Conservation (phyloP, 192 early-diverging fungal species). For the Coemansia sp. region DNA sequence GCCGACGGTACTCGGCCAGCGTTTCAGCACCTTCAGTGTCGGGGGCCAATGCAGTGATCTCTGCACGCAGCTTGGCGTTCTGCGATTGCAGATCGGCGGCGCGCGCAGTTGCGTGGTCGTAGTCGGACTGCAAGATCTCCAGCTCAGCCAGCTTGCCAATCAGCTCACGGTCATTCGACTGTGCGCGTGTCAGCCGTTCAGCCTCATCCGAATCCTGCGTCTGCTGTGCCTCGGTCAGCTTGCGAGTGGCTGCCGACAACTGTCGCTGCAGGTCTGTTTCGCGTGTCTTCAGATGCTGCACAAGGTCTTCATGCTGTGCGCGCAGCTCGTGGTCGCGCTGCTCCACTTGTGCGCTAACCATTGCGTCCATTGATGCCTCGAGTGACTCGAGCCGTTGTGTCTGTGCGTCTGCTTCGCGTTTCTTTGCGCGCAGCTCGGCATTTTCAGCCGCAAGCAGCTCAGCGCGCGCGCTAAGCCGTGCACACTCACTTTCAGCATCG, state of each 20-base stretch:
- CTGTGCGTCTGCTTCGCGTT: conserved; percentile 15
- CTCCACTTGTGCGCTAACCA: conserved; percentile 63
- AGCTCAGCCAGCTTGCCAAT: conserved; percentile 78
- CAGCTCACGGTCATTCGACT: conserved; percentile 74
- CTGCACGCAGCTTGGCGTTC: conserved; percentile 57
- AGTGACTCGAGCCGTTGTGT: conserved; percentile 3
- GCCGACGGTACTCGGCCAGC: conserved; percentile 42
- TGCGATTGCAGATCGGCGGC: conserved; percentile 66
- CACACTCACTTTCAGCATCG: conserved; percentile 18
- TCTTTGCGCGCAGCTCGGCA: conserved; percentile 54
- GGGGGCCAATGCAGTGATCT: conserved; percentile 36
- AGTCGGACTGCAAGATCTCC: conserved; percentile 83
- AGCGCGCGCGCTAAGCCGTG: conserved; percentile 37
- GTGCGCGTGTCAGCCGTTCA: conserved; percentile 57
- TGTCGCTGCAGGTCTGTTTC: conserved; percentile 81
- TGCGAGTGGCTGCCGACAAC: conserved; percentile 73
- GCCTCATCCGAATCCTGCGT: conserved; percentile 73
- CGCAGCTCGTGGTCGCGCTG: conserved; percentile 72
- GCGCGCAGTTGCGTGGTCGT: conserved; percentile 75
- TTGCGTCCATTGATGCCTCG: conserved; percentile 58
- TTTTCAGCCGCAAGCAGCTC: conserved; percentile 57
- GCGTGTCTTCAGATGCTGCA: conserved; percentile 76
- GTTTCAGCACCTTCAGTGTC: conserved; percentile 21
- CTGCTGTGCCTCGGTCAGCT: conserved; percentile 63
- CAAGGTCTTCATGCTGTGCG: conserved; percentile 74